Evolutionary conservation across 139 green algal genomes (phyloP), one percentile per base, ranked within the genome.

Genomic region (Nannochloris sp.): DNA sequence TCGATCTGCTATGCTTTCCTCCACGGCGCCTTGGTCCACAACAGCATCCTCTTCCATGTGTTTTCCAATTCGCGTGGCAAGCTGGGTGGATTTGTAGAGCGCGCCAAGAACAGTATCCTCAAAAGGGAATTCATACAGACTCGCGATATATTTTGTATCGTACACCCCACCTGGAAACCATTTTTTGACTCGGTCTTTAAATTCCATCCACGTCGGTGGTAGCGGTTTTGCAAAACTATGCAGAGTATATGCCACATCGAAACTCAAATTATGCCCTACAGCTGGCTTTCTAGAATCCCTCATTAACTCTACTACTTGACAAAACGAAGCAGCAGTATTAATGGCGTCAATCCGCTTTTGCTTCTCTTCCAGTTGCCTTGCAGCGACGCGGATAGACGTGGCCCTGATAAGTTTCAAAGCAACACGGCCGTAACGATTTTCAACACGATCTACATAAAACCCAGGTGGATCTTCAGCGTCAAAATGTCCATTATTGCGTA

Each of bases 121-220:
- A 38, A 72, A 74, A n/a, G n/a, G n/a, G n/a, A n/a, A 33, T n/a
- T n/a, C n/a, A 2, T 45, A 66, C 38, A 65, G 53, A n/a, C 39
- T 31, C 6, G 72, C 65, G 23, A 90, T 53, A 64, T 80, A 65
- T 65, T 90, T 90, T 44, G 84, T 90, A 73, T 90, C 84, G 48
- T 75, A 87, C 0, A 90, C 15, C 9, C 85, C 85, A 10, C 67
- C 86, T 1, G 86, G 85, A 61, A 92, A 86, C 77, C 73, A 86
- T 45, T 45, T 38, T 14, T 67, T 34, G 5, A 76, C 70, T 29
- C 77, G 42, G 8, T 54, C 34, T 68, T 87, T 90, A 64, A 74
- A 92, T 6, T 61, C 76, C 6, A 42, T 10, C 85, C 85, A 92
- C 29, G 24, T 70, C 0, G 65, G 57, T 0, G 82, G 81, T 38